Evolutionary conservation across 257 asterid species (phyloP).

Genomic region (Solanum dulcamara): DNA sequence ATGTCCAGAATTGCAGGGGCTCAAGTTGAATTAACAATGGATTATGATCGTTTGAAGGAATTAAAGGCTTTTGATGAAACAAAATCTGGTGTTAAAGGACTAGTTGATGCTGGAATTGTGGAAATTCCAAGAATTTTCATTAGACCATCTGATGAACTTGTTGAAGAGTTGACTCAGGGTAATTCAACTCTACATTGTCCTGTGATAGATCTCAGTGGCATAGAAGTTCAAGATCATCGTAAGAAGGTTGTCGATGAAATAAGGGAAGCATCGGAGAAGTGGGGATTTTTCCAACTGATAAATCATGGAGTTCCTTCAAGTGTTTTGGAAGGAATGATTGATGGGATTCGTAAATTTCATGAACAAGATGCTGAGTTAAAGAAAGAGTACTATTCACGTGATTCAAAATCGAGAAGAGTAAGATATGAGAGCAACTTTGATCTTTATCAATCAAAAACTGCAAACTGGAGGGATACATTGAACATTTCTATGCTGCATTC

Average conservation of each 20-base stretch:
- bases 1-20: not conserved
- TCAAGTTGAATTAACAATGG: not conserved
- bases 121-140: conserved; percentile 22
- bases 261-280: conserved; percentile 31
- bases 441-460: conserved; percentile 30
- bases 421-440: conserved; percentile 48
- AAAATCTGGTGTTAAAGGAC: conserved; percentile 6
- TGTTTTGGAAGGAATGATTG: conserved; percentile 43
- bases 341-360: conserved; percentile 41
- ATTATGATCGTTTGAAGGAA: conserved; percentile 2
- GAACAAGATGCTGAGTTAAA: conserved; percentile 51
- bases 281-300: conserved; percentile 53
- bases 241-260: conserved; percentile 13
- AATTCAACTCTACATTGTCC: conserved; percentile 22
- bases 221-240: conserved; percentile 1
- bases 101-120: conserved; percentile 9
- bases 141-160: conserved; percentile 25
- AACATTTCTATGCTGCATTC: conserved; percentile 13
- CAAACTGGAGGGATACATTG: conserved; percentile 67
- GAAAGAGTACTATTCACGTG: conserved; percentile 23
- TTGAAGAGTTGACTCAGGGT: conserved; percentile 5
- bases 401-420: conserved; percentile 17
- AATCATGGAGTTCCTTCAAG: conserved; percentile 46
- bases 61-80: conserved; percentile 12
- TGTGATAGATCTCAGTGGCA: conserved; percentile 27